Percentiles rank a stretch among this genome's conserved stretches.
These are phyloP conservation scores for Verticillium longisporum DNA, from an alignment of 2,329 filamentous ascomycete genomes.

Conservation along the genomic window DNA sequence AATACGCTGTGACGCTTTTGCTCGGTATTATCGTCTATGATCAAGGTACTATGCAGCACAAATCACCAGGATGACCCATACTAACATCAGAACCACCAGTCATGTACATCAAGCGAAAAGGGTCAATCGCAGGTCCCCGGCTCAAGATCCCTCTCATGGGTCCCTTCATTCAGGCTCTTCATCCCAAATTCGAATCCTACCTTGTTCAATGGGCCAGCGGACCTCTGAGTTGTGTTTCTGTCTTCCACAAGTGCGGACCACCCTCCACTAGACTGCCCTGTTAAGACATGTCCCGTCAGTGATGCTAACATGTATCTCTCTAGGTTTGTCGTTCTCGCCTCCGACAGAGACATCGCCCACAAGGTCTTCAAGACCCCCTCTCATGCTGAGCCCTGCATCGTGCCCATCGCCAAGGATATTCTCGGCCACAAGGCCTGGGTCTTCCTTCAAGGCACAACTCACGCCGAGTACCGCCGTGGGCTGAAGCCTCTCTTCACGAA, in stretches of 20 bases:
- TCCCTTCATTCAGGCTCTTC: constrained; percentile 67
- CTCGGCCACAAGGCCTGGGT: constrained; percentile 70
- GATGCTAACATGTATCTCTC: neutral
- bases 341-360: constrained; percentile 69
- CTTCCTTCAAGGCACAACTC: constrained; percentile 68
- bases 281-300: neutral
- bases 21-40: constrained; percentile 29
- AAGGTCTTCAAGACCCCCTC: constrained; percentile 75
- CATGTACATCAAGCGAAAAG: constrained; percentile 55
- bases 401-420: constrained; percentile 69
- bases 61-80: neutral
- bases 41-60: constrained; percentile 21
- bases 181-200: constrained; percentile 68
- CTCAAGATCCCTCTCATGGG: constrained; percentile 67
- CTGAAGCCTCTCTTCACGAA: constrained; percentile 69
- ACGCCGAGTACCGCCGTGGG: constrained; percentile 73
- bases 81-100: constrained; percentile 27
- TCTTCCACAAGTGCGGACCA: constrained; percentile 68
- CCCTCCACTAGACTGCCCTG: neutral
- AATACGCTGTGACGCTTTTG: constrained; percentile 23
- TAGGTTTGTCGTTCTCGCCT: constrained; percentile 74
- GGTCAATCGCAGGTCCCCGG: constrained; percentile 53
- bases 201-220: constrained; percentile 72
- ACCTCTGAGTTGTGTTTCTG: constrained; percentile 73
- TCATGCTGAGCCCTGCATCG: constrained; percentile 71